Conservation (phyloP, 2,329 filamentous ascomycete genomes). For the Colletotrichum sp. region DNA sequence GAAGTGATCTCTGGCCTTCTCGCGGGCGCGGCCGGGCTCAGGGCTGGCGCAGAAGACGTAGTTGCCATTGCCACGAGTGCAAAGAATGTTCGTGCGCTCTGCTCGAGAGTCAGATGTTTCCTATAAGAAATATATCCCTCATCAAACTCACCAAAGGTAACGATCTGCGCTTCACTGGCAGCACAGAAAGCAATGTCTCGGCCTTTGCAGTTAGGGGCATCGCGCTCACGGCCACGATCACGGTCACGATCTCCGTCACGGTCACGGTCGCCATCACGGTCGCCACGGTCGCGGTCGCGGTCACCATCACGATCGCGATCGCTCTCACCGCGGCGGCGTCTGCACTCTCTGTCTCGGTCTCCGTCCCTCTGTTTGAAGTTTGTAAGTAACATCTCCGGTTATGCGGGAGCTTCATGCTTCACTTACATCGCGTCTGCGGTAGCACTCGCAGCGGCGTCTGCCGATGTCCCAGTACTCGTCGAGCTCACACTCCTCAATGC, state of each 20-base stretch:
- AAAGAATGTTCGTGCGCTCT: conserved; percentile 3
- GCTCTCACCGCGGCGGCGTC: neutral
- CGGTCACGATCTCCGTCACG: neutral
- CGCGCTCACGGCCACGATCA: neutral
- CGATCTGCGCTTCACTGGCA: neutral
- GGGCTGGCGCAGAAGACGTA: conserved; percentile 13
- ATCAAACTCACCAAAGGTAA: conserved; percentile 7
- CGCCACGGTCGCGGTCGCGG: neutral
- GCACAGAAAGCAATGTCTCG: conserved; percentile 13
- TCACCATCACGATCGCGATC: neutral
- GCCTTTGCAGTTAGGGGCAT: conserved; percentile 7
- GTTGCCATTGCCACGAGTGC: neutral
- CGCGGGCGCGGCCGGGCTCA: conserved; percentile 3
- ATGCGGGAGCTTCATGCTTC: neutral
- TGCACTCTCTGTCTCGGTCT: neutral
- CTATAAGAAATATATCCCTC: neutral
- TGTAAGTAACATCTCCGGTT: neutral
- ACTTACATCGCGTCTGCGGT: conserved; percentile 2
- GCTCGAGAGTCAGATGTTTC: neutral
- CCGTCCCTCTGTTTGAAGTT: neutral
- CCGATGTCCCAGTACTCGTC: conserved; percentile 6
- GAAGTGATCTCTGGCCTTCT: conserved; percentile 15
- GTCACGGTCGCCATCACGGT: neutral
- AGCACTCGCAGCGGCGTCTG: conserved; percentile 9
- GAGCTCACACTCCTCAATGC: neutral